These are phyloP conservation scores for Colletotrichum gloeosporioides DNA, from an alignment of 2,329 filamentous ascomycete species.

Conservation along the genomic window DNA sequence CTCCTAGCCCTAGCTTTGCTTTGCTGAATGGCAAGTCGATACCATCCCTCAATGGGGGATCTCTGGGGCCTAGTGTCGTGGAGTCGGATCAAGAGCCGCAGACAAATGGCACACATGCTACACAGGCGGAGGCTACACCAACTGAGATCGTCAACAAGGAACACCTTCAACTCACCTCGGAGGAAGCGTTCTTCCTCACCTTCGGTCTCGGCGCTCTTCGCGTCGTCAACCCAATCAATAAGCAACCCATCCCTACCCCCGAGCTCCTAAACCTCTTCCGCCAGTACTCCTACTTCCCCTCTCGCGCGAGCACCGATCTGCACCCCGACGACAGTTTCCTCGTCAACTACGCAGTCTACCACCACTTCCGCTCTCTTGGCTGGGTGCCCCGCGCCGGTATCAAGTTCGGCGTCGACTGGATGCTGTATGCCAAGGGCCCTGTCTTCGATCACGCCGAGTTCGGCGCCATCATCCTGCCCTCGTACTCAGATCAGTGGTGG, in stretches of 20 bases:
- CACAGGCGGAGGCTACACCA: background rate
- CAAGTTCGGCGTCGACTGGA: slow-evolving; percentile 93
- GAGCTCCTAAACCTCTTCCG: slow-evolving; percentile 73
- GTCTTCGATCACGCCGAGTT: slow-evolving; percentile 97
- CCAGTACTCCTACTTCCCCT: slow-evolving; percentile 72
- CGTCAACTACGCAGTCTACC: slow-evolving; percentile 86
- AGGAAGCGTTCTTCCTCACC: slow-evolving; percentile 89
- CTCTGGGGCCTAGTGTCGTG: background rate
- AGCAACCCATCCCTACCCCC: slow-evolving; percentile 51
- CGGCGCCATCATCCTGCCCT: slow-evolving; percentile 82
- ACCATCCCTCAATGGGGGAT: background rate
- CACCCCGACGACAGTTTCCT: slow-evolving; percentile 84
- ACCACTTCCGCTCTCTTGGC: slow-evolving; percentile 93
- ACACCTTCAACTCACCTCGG: slow-evolving; percentile 87
- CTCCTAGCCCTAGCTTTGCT: slow-evolving; percentile 51
- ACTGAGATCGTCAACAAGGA: slow-evolving; percentile 62
- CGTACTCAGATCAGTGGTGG: slow-evolving; percentile 81
- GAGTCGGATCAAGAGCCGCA: background rate
- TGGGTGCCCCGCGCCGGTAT: slow-evolving; percentile 93
- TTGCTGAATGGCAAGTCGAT: slow-evolving; percentile 24
- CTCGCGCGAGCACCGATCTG: slow-evolving; percentile 51
- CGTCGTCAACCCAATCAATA: slow-evolving; percentile 58
- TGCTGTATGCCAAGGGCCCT: slow-evolving; percentile 92
- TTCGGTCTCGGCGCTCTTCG: slow-evolving; percentile 80
- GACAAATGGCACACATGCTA: background rate